Evolutionary conservation across 192 early-diverging fungal species (phyloP).

Genomic region (Dissophora ornata): DNA sequence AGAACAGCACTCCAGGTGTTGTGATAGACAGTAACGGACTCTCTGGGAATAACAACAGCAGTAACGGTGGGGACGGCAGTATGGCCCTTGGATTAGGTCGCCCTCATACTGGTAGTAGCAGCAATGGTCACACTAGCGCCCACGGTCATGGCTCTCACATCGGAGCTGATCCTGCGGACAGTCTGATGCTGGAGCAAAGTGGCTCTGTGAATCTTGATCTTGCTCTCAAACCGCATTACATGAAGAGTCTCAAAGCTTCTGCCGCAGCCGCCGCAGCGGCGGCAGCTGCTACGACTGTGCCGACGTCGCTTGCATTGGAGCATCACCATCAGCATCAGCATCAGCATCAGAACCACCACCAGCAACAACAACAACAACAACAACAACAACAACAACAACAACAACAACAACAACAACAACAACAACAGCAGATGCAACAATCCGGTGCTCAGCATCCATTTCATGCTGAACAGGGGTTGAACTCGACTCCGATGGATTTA

Average conservation of each 20-base stretch:
- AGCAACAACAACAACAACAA: slow-evolving; percentile 22
- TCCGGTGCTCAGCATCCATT: no score
- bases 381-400: slow-evolving; percentile 16
- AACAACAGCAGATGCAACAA: slow-evolving; percentile 6
- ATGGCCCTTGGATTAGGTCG: slow-evolving; percentile 1
- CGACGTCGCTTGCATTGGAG: background rate
- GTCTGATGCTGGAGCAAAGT: slow-evolving; percentile 2
- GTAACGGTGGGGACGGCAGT: slow-evolving; percentile 1
- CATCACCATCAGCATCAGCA: slow-evolving; percentile 23
- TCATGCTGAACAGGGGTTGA: slow-evolving; percentile 18
- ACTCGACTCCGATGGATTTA: slow-evolving; percentile 22
- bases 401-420: slow-evolving; percentile 29
- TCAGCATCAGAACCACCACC: background rate
- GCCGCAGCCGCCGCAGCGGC: slow-evolving; percentile 8
- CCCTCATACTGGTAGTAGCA: slow-evolving; percentile 3
- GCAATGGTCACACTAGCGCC: background rate
- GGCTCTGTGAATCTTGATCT: slow-evolving; percentile 21
- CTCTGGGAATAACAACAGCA: slow-evolving; percentile 10
- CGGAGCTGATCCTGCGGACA: slow-evolving; percentile 8
- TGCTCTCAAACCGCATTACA: slow-evolving; percentile 38
- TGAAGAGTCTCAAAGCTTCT: slow-evolving; percentile 39
- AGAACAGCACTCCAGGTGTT: background rate
- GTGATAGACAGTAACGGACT: slow-evolving; percentile 16
- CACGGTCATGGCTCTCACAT: slow-evolving; percentile 3
- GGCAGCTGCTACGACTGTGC: background rate